These are phyloP conservation scores for Huiozyma naganishii DNA, from an alignment of 805 yeast species.

Conservation along the genomic window DNA sequence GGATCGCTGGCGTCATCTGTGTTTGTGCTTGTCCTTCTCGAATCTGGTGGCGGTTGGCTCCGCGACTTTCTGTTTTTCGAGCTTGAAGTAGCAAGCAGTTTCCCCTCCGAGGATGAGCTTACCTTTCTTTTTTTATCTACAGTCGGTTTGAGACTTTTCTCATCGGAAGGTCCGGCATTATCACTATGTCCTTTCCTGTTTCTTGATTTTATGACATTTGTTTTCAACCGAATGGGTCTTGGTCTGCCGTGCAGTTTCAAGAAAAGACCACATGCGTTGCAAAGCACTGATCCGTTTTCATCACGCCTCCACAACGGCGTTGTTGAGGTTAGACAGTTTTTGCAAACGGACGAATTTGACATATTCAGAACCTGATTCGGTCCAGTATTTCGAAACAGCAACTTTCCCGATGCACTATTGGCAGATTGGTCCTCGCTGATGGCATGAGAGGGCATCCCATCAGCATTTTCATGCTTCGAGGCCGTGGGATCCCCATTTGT, in stretches of 20 bases:
- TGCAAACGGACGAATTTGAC: slow-evolving; percentile 50
- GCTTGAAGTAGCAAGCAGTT: too few relatives aligned
- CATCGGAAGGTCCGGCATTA: background rate
- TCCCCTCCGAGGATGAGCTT: too few relatives aligned
- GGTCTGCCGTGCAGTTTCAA: slow-evolving; percentile 86
- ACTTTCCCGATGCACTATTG: background rate
- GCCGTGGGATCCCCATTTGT: too few relatives aligned
- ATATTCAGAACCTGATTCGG: background rate
- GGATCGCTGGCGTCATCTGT: too few relatives aligned
- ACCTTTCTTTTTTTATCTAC: too few relatives aligned
- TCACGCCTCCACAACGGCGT: slow-evolving; percentile 95
- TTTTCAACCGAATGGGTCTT: slow-evolving; percentile 81
- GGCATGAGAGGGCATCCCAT: too few relatives aligned
- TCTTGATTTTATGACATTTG: slow-evolving; percentile 86
- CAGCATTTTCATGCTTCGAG: too few relatives aligned
- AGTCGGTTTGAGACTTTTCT: background rate
- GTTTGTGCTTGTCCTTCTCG: too few relatives aligned
- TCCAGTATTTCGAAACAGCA: slow-evolving; percentile 3
- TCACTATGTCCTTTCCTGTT: slow-evolving; percentile 49
- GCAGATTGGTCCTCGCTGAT: background rate
- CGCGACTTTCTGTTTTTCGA: too few relatives aligned
- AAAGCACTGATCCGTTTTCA: slow-evolving; percentile 79
- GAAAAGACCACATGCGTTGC: slow-evolving; percentile 91
- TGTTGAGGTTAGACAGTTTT: slow-evolving; percentile 83
- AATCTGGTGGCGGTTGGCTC: too few relatives aligned